Conservation (phyloP, 2,329 filamentous ascomycete species). For the Fusarium miscanthi region DNA sequence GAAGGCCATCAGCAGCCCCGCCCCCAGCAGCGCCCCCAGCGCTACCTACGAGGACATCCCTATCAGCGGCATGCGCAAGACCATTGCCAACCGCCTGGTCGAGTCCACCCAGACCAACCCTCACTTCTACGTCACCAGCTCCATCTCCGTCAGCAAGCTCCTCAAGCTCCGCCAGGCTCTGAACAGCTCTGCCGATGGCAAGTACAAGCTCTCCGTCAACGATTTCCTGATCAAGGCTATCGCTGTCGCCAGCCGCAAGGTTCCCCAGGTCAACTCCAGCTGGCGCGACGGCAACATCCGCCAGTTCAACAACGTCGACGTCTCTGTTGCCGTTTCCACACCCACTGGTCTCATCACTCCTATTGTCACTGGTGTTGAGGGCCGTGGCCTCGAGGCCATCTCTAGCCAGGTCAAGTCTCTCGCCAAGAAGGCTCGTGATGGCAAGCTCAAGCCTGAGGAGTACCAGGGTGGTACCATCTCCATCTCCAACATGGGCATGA, state of each 20-base stretch:
- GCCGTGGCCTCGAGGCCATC: conserved; percentile 87
- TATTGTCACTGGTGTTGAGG: conserved; percentile 90
- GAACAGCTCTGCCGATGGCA: conserved; percentile 87
- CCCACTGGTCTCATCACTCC: conserved; percentile 96
- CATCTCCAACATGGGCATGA: conserved; percentile 99
- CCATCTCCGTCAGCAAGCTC: conserved; percentile 92
- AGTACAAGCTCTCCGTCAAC: conserved; percentile 99
- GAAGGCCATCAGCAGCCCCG: conserved; percentile 75
- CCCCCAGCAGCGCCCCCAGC: conserved; percentile 64
- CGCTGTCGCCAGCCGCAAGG: conserved; percentile 87
- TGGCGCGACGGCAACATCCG: conserved; percentile 93
- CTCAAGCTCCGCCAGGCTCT: conserved; percentile 95
- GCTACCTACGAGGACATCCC: conserved; percentile 86
- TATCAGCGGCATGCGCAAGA: conserved; percentile 95
- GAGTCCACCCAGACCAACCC: conserved; percentile 93
- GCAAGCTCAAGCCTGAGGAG: conserved; percentile 99
- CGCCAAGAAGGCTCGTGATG: conserved; percentile 93
- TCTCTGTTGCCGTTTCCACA: conserved; percentile 95
- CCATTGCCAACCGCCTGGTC: conserved; percentile 89
- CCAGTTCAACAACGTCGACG: conserved; percentile 91
- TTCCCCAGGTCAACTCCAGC: conserved; percentile 94
- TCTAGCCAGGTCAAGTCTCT: conserved; percentile 93
- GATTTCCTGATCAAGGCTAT: conserved; percentile 99
- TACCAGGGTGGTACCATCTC: conserved; percentile 99
- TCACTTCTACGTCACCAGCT: conserved; percentile 96